Base-by-base conservation (phyloP, 768 basidiomycete genomes). In the Terana coerulea region DNA sequence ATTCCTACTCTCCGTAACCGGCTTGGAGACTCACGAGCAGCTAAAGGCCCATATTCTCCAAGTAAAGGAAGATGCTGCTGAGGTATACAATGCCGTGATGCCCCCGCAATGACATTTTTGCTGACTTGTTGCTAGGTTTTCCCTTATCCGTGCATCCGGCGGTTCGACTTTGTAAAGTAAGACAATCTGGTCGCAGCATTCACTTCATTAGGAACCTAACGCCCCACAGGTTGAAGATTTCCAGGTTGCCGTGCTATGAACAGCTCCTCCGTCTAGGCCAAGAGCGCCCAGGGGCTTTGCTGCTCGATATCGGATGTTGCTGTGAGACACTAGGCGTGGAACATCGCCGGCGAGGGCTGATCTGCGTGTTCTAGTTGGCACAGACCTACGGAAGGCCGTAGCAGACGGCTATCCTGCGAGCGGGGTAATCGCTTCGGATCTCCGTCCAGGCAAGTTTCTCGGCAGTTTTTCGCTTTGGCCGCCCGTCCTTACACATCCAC, bases 241-340 rank as follows among this genome's bases (percentile, higher is more conserved):
- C 61, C 2, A 49, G 54, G 14, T 42, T 58, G 15, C 57, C 57
- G 11, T 39, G 47, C 9, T 63, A 62, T 47, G 28, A 39, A 9
- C 25, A 54, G 5, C 30, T 69, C n/a, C 57, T 74, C 15, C 60
- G 60, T 41, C 63, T 75, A 22, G 71, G 67, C 11, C 59, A 50
- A 36, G 65, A 69, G 26, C 68, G 66, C 21, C 39, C 57, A 6
- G 62, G 65, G 1, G 70, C 67, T 1, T 58, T 75, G 10, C 59
- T 74, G 17, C 57, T 75, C 12, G 75, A 77, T 39, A 56, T 75
- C 14, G 75, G 71, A 2, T 73, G 73, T 47, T 74, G 73, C 49
- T 66, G 74, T 75, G 47, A 49, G 71, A n/a, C 10, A 9, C 6
- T 29, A 30, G 10, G 8, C 39, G 19, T 17, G 10, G 19, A 34